Evolutionary conservation across 2,329 filamentous ascomycete species (phyloP).

Genomic region (Acephala macrosclerotiorum): DNA sequence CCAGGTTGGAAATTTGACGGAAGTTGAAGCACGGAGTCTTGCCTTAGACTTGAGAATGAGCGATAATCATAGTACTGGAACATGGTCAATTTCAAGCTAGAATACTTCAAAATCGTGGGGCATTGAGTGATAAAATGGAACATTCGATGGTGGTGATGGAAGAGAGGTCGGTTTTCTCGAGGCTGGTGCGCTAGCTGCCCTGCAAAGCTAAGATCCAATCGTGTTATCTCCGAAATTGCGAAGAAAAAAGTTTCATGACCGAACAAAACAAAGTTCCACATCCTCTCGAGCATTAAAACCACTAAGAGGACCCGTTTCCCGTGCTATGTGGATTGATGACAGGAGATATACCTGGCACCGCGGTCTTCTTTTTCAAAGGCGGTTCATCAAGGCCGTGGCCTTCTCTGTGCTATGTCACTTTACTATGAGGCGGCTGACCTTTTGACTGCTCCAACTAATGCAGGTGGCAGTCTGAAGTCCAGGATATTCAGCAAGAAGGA

Average conservation of each 20-base stretch:
- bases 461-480: constrained; percentile 86
- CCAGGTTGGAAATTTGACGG: too few species aligned
- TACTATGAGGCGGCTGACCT: constrained; percentile 90
- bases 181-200: too few species aligned
- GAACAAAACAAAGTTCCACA: background rate
- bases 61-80: too few species aligned
- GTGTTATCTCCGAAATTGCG: background rate
- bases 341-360: background rate
- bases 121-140: too few species aligned
- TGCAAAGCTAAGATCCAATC: background rate
- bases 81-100: too few species aligned
- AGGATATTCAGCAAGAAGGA: constrained; percentile 78
- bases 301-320: background rate
- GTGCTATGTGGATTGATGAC: background rate
- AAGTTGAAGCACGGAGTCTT: too few species aligned
- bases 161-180: too few species aligned
- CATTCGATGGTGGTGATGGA: too few species aligned
- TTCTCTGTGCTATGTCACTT: constrained; percentile 75
- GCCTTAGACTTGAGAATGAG: too few species aligned
- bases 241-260: background rate
- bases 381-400: background rate
- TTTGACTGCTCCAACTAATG: constrained; percentile 67
- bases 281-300: background rate
- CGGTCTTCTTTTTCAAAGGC: background rate
- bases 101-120: too few species aligned